Evolutionary conservation across 768 basidiomycete species (phyloP).

Genomic region (Lyophyllum decastes): DNA sequence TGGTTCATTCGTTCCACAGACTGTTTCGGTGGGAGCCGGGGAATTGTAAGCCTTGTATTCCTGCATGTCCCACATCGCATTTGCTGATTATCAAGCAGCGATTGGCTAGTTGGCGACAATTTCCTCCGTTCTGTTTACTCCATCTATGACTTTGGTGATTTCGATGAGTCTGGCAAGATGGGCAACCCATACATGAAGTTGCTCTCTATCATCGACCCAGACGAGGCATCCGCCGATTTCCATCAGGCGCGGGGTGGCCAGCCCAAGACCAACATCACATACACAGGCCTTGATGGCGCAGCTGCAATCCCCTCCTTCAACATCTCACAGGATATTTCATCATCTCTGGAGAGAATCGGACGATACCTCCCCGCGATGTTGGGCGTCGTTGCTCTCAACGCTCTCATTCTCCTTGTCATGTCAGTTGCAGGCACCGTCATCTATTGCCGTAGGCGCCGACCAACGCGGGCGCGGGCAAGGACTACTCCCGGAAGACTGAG

Average conservation of each 20-base stretch:
- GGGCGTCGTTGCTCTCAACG: slow-evolving; percentile 77
- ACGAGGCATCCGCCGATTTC: slow-evolving; percentile 72
- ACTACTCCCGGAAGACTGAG: slow-evolving; percentile 47
- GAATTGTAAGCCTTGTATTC: slow-evolving; percentile 57
- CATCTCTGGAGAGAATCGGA: slow-evolving; percentile 63
- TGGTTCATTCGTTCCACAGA: slow-evolving; percentile 75
- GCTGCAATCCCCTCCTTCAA: slow-evolving; percentile 46
- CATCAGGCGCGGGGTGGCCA: slow-evolving; percentile 65
- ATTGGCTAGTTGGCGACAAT: slow-evolving; percentile 84
- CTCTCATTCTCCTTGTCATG: slow-evolving; percentile 63
- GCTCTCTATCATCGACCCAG: slow-evolving; percentile 66
- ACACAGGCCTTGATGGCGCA: slow-evolving; percentile 49
- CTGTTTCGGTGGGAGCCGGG: slow-evolving; percentile 54
- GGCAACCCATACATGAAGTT: slow-evolving; percentile 81
- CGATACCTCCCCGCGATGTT: slow-evolving; percentile 73
- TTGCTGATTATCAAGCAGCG: slow-evolving; percentile 41
- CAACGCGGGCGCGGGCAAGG: slow-evolving; percentile 24
- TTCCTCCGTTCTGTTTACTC: slow-evolving; percentile 82
- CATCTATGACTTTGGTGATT: slow-evolving; percentile 86
- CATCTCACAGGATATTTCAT: slow-evolving; percentile 57
- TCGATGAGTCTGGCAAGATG: slow-evolving; percentile 59
- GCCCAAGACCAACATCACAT: slow-evolving; percentile 68
- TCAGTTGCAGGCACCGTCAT: slow-evolving; percentile 52
- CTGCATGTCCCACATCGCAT: background rate
- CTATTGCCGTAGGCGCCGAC: slow-evolving; percentile 50